These are phyloP conservation scores for Leccinum barrowsii DNA, from an alignment of 768 basidiomycete species.

Conservation along the genomic window DNA sequence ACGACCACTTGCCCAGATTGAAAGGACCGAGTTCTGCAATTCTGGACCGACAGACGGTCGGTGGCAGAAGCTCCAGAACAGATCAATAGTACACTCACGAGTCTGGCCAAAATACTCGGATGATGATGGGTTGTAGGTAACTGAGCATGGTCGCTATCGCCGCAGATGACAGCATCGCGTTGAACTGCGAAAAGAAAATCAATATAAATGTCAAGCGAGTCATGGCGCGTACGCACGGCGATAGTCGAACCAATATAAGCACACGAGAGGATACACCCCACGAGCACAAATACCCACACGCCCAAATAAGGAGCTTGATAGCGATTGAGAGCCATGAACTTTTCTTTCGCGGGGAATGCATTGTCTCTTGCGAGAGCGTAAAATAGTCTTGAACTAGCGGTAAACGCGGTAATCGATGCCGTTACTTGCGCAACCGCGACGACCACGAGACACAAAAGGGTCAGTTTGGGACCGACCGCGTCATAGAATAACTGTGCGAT, in stretches of 20 bases:
- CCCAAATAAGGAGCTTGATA: constrained; percentile 54
- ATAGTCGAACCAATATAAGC: constrained; percentile 56
- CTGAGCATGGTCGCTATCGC: constrained; percentile 57
- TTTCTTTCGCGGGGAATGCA: constrained; percentile 44
- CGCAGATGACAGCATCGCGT: constrained; percentile 53
- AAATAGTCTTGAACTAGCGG: constrained; percentile 53
- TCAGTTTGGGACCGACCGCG: constrained; percentile 44
- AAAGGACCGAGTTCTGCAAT: constrained; percentile 49
- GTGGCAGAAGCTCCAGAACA: background rate
- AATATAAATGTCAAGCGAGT: background rate
- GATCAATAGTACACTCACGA: constrained; percentile 33
- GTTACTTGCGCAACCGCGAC: constrained; percentile 49
- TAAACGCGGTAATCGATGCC: constrained; percentile 56
- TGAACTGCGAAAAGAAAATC: constrained; percentile 35
- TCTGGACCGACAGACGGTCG: constrained; percentile 25
- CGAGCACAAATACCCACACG: constrained; percentile 50
- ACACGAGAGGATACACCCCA: constrained; percentile 53
- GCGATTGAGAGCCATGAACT: constrained; percentile 49
- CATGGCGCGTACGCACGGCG: constrained; percentile 38
- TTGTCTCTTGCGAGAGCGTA: constrained; percentile 56
- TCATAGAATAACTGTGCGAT: constrained; percentile 60
- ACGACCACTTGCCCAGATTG: constrained; percentile 49
- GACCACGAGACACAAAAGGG: constrained; percentile 49
- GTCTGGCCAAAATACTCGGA: constrained; percentile 54
- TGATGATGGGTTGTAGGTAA: constrained; percentile 55